Percentiles rank a stretch among this genome's conserved stretches.
These are phyloP conservation scores for Debaryomyces psychrophilus DNA, from an alignment of 1,139 yeast genomes.

Conservation along the genomic window DNA sequence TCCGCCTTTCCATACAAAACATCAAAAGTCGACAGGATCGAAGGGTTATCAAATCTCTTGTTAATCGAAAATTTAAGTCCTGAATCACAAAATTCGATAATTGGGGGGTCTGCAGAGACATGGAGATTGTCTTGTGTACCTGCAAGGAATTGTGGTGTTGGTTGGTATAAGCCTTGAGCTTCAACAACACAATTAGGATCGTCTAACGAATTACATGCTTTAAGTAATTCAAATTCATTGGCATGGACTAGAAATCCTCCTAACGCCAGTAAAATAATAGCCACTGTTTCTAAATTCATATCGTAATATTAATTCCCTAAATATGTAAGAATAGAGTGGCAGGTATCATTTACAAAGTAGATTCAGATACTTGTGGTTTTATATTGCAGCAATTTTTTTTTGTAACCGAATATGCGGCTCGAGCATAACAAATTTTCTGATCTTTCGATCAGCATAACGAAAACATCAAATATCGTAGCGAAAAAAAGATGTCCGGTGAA, in stretches of 20 bases:
- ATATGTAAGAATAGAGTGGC: background rate
- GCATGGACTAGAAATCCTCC: background rate
- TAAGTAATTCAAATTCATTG: background rate
- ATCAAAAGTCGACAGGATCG: constrained; percentile 38
- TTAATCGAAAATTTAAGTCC: constrained; percentile 25
- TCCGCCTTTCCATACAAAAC: constrained; percentile 48
- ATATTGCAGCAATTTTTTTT: constrained; percentile 8
- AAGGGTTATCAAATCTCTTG: constrained; percentile 43
- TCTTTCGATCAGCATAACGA: constrained; percentile 1
- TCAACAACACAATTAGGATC: constrained; percentile 1
- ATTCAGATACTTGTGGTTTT: constrained; percentile 4
- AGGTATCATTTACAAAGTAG: background rate
- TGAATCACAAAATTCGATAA: constrained; percentile 15
- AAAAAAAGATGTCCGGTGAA: background rate
- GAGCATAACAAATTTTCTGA: constrained; percentile 1
- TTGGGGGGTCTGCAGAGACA: constrained; percentile 11
- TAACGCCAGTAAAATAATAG: background rate
- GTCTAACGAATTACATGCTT: constrained; percentile 1
- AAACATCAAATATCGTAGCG: background rate
- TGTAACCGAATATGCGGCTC: constrained; percentile 7
- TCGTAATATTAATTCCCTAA: background rate
- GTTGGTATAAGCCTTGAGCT: constrained; percentile 1
- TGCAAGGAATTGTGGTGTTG: background rate
- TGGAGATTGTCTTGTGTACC: constrained; percentile 8
- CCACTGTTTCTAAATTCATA: background rate